phyloP scores from a whole-genome alignment of 2,329 filamentous ascomycete genomes.

The Lachnellula arida region DNA sequence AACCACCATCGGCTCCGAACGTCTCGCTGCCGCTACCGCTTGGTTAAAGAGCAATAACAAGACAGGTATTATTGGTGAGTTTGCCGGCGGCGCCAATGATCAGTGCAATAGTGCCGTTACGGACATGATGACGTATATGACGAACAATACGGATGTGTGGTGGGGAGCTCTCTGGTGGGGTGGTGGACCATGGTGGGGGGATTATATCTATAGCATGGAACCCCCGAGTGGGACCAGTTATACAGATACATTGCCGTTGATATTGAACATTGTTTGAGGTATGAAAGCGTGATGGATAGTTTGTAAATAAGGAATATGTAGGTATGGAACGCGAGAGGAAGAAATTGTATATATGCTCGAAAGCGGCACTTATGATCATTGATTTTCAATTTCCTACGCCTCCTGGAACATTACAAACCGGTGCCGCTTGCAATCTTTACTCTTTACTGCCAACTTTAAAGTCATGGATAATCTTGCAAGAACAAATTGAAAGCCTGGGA shows the following conservation, averaged over 20 bases:
- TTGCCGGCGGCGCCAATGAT: slow-evolving; percentile 46
- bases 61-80: slow-evolving; percentile 49
- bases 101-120: slow-evolving; percentile 45
- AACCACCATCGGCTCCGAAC: slow-evolving; percentile 47
- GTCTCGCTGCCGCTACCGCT: slow-evolving; percentile 45
- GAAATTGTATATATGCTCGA: not conserved
- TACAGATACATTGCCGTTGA: slow-evolving; percentile 4
- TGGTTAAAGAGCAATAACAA: slow-evolving; percentile 52
- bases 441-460: too few species aligned
- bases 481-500: too few species aligned
- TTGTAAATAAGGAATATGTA: not conserved
- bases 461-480: too few species aligned
- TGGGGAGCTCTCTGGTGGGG: slow-evolving; percentile 48
- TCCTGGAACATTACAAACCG: too few species aligned
- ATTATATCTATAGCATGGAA: slow-evolving; percentile 47
- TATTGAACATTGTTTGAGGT: not conserved
- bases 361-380: too few species aligned
- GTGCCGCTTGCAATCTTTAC: too few species aligned
- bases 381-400: too few species aligned
- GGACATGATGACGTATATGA: slow-evolving; percentile 45
- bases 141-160: slow-evolving; percentile 48
- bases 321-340: too few species aligned
- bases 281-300: not conserved
- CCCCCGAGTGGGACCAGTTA: slow-evolving; percentile 31
- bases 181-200: slow-evolving; percentile 48